Conservation (phyloP, 805 yeast genomes). For the Nakazawaea wickerhamii region DNA sequence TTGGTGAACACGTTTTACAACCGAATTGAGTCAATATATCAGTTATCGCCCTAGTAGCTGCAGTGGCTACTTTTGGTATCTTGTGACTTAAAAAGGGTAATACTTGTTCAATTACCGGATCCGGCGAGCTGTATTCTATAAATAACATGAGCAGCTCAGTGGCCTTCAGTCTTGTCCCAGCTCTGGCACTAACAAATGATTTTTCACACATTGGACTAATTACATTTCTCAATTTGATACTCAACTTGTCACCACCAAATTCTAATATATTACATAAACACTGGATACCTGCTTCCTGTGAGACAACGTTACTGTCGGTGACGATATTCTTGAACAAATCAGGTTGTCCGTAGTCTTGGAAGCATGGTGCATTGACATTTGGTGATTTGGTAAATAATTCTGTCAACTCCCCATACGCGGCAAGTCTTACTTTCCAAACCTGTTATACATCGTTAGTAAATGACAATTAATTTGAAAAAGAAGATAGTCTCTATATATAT, state of each 20-base stretch:
- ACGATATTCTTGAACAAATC: slow-evolving; percentile 53
- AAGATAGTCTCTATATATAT: not conserved
- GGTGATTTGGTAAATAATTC: slow-evolving; percentile 47
- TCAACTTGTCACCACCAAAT: slow-evolving; percentile 44
- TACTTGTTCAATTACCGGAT: slow-evolving; percentile 60
- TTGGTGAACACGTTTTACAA: slow-evolving; percentile 53
- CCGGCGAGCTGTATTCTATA: slow-evolving; percentile 63
- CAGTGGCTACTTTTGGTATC: slow-evolving; percentile 75
- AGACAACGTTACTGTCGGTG: slow-evolving; percentile 81
- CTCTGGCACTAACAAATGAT: slow-evolving; percentile 69
- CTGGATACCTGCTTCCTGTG: slow-evolving; percentile 76
- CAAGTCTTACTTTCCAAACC: slow-evolving; percentile 80
- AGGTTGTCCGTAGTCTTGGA: slow-evolving; percentile 46
- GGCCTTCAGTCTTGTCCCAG: slow-evolving; percentile 65
- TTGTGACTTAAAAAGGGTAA: slow-evolving; percentile 56
- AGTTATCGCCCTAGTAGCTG: slow-evolving; percentile 50
- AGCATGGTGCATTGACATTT: slow-evolving; percentile 50
- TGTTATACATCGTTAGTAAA: slow-evolving; percentile 16
- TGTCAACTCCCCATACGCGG: slow-evolving; percentile 68
- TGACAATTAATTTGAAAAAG: slow-evolving; percentile 11
- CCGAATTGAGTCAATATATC: slow-evolving; percentile 61
- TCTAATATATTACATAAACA: slow-evolving; percentile 51
- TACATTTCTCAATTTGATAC: slow-evolving; percentile 31
- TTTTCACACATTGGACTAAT: slow-evolving; percentile 68
- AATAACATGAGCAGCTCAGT: slow-evolving; percentile 56